phyloP scores from a whole-genome alignment of 1,139 yeast species.

The Geotrichum bryndzae region DNA sequence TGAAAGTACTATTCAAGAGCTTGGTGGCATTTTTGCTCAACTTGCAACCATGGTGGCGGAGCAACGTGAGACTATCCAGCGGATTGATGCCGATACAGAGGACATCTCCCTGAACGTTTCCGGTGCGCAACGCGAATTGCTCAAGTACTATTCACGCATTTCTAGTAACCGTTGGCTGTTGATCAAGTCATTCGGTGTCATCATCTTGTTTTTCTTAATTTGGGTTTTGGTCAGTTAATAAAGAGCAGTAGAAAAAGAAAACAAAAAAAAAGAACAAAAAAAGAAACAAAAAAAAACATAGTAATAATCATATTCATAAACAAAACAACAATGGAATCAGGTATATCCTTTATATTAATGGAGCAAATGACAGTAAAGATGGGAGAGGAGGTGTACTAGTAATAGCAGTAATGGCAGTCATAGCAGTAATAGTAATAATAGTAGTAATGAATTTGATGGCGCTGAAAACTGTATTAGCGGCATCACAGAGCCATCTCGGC shows the following conservation, averaged over 20 bases:
- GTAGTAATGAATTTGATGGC: background rate
- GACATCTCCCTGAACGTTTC: conserved; percentile 81
- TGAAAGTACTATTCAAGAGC: conserved; percentile 92
- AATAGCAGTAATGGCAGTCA: too few species aligned
- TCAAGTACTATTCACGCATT: conserved; percentile 83
- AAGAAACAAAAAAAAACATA: background rate
- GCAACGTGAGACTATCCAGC: conserved; percentile 92
- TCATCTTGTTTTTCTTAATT: conserved; percentile 42
- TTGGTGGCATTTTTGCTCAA: conserved; percentile 90
- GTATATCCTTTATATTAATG: conserved; percentile 4
- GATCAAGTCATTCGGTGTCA: conserved; percentile 80
- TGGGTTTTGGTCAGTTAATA: conserved; percentile 31
- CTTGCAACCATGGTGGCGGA: conserved; percentile 96
- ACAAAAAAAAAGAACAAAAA: too few species aligned
- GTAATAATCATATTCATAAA: conserved; percentile 7
- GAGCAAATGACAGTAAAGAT: conserved; percentile 8
- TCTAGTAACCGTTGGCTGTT: conserved; percentile 91
- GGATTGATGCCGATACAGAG: conserved; percentile 92
- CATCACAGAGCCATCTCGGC: conserved; percentile 87
- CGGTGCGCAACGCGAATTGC: conserved; percentile 91
- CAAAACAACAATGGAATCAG: conserved; percentile 8
- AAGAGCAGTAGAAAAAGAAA: background rate
- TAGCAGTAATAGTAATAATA: background rate
- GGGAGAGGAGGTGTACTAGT: background rate
- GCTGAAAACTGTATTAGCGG: background rate